These are phyloP conservation scores for Naegleria lovaniensis DNA, from an alignment of 208 protist species.

Conservation along the genomic window DNA sequence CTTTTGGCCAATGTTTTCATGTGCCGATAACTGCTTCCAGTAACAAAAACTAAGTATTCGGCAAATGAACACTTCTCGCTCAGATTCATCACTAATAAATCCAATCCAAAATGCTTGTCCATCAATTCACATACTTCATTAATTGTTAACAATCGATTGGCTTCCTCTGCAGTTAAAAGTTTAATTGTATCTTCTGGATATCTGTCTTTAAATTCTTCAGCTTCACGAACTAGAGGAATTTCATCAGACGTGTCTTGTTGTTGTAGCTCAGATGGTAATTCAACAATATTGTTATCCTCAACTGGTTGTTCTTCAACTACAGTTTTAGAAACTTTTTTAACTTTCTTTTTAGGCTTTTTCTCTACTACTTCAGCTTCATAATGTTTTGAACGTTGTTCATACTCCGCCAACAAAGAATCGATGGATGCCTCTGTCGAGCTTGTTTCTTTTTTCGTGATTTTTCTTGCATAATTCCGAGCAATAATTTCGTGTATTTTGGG, in stretches of 20 bases:
- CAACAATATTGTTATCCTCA: not conserved
- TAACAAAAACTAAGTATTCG: not conserved
- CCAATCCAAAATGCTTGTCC: not conserved
- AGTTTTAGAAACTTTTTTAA: not conserved
- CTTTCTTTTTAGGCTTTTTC: not conserved
- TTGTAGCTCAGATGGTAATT: not conserved
- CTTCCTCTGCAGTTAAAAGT: not conserved
- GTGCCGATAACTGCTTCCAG: not conserved
- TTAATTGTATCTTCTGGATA: not conserved
- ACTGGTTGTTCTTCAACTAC: not conserved
- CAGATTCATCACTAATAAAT: conserved; percentile 6
- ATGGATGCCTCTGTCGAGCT: not conserved
- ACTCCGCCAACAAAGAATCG: not conserved
- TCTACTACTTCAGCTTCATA: not conserved
- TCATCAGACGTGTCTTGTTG: not conserved
- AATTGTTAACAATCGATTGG: not conserved
- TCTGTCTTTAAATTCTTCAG: not conserved
- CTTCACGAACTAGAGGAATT: not conserved
- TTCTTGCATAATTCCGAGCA: not conserved
- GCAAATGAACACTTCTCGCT: conserved; percentile 2
- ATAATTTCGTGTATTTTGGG: no score
- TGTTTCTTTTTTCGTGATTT: not conserved
- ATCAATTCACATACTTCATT: not conserved
- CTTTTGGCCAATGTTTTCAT: not conserved
- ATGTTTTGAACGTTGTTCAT: not conserved